These are phyloP conservation scores for Teunomyces barrocoloradensis DNA, from an alignment of 805 yeast species.

Conservation along the genomic window DNA sequence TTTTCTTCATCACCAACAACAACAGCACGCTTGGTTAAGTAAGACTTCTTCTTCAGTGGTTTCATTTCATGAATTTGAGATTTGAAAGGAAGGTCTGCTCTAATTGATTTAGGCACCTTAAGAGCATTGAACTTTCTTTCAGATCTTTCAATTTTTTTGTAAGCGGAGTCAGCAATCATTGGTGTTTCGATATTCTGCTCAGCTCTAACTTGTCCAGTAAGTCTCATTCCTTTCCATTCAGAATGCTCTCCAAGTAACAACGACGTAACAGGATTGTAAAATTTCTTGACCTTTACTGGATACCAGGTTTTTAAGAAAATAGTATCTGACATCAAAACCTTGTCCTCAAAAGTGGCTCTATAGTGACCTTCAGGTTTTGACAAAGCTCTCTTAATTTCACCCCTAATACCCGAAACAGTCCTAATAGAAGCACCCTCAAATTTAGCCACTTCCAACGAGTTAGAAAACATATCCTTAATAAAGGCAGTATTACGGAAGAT, in stretches of 20 bases:
- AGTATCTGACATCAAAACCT: conserved; percentile 85
- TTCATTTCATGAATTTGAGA: conserved; percentile 88
- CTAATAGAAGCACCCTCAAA: conserved; percentile 97
- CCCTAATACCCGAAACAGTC: conserved; percentile 96
- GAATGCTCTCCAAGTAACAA: conserved; percentile 70
- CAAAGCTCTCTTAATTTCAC: conserved; percentile 94
- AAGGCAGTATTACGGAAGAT: conserved; percentile 95
- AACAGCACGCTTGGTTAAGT: conserved; percentile 87
- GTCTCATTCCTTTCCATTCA: conserved; percentile 95
- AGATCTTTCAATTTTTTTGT: conserved; percentile 73
- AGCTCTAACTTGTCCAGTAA: conserved; percentile 91
- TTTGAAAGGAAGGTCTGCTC: conserved; percentile 80
- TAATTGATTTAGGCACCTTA: conserved; percentile 78
- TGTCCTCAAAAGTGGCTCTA: conserved; percentile 97
- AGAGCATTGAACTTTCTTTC: conserved; percentile 86
- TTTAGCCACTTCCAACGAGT: conserved; percentile 91
- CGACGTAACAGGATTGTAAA: conserved; percentile 95
- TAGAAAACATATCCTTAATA: conserved; percentile 92
- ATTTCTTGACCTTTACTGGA: conserved; percentile 85
- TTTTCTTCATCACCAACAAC: conserved; percentile 90
- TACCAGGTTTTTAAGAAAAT: conserved; percentile 94
- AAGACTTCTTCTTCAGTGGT: conserved; percentile 80
- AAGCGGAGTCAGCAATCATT: conserved; percentile 46
- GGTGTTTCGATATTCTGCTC: conserved; percentile 67
- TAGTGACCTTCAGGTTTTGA: conserved; percentile 93